Evolutionary conservation across 805 yeast genomes (phyloP), one percentile per base, ranked within the genome.

Genomic region (Pichia nanzhaoensis): DNA sequence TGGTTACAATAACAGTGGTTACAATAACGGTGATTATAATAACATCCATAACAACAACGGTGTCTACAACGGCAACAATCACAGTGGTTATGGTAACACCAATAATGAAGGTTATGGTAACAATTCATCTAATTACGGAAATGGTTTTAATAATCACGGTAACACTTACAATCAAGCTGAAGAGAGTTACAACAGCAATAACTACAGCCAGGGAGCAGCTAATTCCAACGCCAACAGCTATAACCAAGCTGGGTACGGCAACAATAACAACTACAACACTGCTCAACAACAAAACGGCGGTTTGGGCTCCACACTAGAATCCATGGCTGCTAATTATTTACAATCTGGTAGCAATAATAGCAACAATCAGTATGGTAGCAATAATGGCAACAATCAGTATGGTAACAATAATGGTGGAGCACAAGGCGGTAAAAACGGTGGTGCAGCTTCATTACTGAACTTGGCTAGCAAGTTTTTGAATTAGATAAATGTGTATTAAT

Each of bases 381-480:
- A 24, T 24, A 24, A 12, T 9, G 38, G 38, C 24, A 41, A 37
- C 13, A 31, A 42, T 19, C 17, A n/a, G 14, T 19, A 21, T 37
- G 32, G 32, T 10, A 20, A 37, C 20, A 27, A 21, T 37, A 27
- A 22, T 37, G 32, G 40, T 24, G 37, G 37, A 18, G 31, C n/a
- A 34, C 32, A 38, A 14, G 32, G 40, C 17, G 44, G 47, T 21
- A 33, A 40, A 22, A 6, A 19, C 16, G 19, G 42, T 16, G 39
- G 38, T 18, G 34, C 45, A 21, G 45, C 50, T 12, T 20, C 44
- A 8, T 45, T 50, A 30, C 30, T 48, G 46, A 45, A 50, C 24
- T 21, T 50, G 27, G 53, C 53, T 6, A 38, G 39, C 12, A 36
- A 44, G 27, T 50, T 50, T 33, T 36, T 50, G 13, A 39, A 46